Percentiles rank a stretch among this genome's conserved stretches.
Conservation (phyloP, 176 grass and related monocot species). For the Echinochloa phyllopogon region DNA sequence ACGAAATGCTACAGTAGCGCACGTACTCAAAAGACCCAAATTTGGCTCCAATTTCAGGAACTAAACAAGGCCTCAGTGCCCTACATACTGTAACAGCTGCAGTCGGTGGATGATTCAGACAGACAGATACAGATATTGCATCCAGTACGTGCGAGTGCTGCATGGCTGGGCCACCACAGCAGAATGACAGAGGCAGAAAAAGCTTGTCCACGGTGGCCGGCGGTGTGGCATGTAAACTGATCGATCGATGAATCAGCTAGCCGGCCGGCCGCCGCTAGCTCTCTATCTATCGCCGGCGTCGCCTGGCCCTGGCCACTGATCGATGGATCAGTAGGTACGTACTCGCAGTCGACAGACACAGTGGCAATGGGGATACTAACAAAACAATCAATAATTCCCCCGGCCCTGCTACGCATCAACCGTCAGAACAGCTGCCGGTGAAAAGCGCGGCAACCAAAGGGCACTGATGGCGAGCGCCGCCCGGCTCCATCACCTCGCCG, state of each 20-base stretch:
- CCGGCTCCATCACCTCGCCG: not conserved
- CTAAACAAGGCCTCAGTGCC: no score
- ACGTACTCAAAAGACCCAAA: no score
- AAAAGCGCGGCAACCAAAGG: conserved; percentile 37
- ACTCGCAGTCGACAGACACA: not conserved
- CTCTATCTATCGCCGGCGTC: not conserved
- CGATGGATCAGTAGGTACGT: not conserved
- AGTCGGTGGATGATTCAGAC: not conserved
- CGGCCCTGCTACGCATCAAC: not conserved
- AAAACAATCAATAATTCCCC: not conserved
- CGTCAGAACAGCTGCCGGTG: conserved; percentile 39
- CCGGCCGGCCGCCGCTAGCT: no score
- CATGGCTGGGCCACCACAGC: conserved; percentile 2
- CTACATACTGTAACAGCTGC: not conserved
- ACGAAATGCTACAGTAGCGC: no score
- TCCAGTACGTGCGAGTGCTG: no score
- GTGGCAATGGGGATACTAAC: not conserved
- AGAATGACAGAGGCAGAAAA: conserved; percentile 28
- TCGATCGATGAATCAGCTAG: not conserved
- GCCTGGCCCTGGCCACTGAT: not conserved
- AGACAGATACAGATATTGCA: not conserved
- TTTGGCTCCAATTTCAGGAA: no score
- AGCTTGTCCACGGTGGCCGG: conserved; percentile 19
- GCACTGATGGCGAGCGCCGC: not conserved
- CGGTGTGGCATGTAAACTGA: not conserved